Percentiles rank a stretch among this genome's conserved stretches.
Conservation (phyloP, 768 basidiomycete species). For the Megacollybia marginata region DNA sequence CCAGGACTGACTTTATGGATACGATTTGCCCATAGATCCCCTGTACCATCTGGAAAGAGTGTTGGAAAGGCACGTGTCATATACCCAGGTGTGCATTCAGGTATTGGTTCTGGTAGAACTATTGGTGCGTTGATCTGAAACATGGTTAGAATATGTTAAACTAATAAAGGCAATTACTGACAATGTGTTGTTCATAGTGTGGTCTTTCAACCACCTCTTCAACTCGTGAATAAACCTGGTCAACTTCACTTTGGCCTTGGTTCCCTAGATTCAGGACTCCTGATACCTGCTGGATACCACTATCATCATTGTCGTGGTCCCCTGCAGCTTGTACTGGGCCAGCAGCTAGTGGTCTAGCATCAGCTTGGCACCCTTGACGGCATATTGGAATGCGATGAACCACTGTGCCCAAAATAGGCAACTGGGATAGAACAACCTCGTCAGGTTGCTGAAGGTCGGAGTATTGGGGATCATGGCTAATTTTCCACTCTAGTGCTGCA, state of each 20-base stretch:
- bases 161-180: neutral
- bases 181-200: neutral
- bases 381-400: slow-evolving; percentile 4
- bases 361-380: slow-evolving; percentile 2
- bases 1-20: neutral
- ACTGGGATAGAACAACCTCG: slow-evolving; percentile 3
- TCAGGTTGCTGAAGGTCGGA: neutral
- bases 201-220: neutral
- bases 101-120: neutral
- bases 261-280: neutral
- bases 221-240: neutral
- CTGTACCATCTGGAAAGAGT: slow-evolving; percentile 1
- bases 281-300: neutral
- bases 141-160: neutral
- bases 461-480: neutral
- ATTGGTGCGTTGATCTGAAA: neutral
- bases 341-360: neutral
- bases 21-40: neutral
- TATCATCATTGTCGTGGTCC: neutral
- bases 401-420: slow-evolving; percentile 9
- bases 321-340: neutral
- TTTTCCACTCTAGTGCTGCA: neutral
- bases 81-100: neutral
- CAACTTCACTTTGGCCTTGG: neutral
- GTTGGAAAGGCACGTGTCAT: slow-evolving; percentile 3